A percentile compares a stretch with the other conserved stretches of the same genome.
phyloP scores from a whole-genome alignment of 805 yeast genomes.

The Metschnikowia dekortorum region DNA sequence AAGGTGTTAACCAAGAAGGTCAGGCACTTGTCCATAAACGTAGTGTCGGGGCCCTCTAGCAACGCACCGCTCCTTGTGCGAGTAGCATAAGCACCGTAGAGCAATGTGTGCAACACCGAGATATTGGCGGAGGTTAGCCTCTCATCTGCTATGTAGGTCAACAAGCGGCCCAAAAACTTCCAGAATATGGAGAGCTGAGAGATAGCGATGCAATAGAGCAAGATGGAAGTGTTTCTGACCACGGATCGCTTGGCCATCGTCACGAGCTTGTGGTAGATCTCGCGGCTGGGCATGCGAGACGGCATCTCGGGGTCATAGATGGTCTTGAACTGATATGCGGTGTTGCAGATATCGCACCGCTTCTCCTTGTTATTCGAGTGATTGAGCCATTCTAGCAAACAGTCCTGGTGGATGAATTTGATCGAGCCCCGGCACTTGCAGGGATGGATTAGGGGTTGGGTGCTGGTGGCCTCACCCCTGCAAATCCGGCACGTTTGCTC shows the following conservation, averaged over 20 bases:
- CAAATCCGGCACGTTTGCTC: constrained; percentile 83
- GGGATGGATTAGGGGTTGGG: constrained; percentile 83
- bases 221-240: constrained; percentile 20
- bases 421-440: constrained; percentile 94
- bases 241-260: constrained; percentile 13
- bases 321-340: constrained; percentile 64
- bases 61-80: constrained; percentile 9
- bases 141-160: constrained; percentile 55
- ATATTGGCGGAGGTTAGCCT: constrained; percentile 38
- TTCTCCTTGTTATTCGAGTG: constrained; percentile 56
- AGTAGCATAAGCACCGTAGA: constrained; percentile 33
- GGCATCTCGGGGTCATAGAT: constrained; percentile 67
- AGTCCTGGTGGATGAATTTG: constrained; percentile 88
- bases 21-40: constrained; percentile 17
- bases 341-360: constrained; percentile 85
- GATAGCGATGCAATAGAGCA: constrained; percentile 39
- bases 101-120: constrained; percentile 27
- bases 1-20: constrained; percentile 30
- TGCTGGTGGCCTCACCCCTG: constrained; percentile 79
- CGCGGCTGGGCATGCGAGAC: constrained; percentile 48
- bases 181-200: constrained; percentile 57
- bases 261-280: constrained; percentile 41
- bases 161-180: constrained; percentile 49
- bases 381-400: constrained; percentile 81
- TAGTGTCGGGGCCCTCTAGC: constrained; percentile 8